These are phyloP conservation scores for Fusarium phyllophilum DNA, from an alignment of 2,329 filamentous ascomycete species.

Conservation along the genomic window DNA sequence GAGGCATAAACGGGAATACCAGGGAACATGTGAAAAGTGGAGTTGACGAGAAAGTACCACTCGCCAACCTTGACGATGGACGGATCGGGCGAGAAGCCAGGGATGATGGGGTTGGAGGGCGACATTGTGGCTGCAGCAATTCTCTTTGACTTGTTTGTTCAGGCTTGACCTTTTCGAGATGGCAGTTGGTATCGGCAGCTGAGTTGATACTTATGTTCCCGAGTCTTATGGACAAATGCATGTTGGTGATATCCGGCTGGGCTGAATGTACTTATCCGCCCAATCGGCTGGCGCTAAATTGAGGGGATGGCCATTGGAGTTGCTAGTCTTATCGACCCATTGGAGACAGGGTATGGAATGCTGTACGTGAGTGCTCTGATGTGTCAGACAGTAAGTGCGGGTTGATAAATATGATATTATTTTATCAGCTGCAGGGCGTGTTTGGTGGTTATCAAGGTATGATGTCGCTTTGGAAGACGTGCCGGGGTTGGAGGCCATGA, in stretches of 20 bases:
- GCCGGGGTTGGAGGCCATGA: neutral
- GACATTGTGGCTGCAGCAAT: neutral
- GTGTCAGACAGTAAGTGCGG: neutral
- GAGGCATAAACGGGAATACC: conserved; percentile 11
- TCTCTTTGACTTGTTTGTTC: neutral
- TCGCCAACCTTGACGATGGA: conserved; percentile 16
- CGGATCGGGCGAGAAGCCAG: conserved; percentile 19
- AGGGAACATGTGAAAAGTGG: conserved; percentile 23
- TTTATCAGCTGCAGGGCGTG: accelerated
- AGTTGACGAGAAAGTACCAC: conserved; percentile 22
- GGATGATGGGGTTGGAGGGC: conserved; percentile 15
- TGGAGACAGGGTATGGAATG: accelerated
- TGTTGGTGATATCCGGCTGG: neutral
- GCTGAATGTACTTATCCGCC: conserved; percentile 5
- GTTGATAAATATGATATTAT: neutral
- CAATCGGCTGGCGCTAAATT: neutral
- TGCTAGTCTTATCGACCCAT: neutral
- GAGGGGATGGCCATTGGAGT: neutral
- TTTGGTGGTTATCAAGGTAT: neutral
- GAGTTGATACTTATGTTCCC: conserved; percentile 6
- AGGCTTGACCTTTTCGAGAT: neutral
- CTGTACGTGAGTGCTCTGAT: neutral
- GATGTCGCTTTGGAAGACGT: neutral
- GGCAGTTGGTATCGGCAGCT: neutral
- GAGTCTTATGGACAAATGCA: neutral